Evolutionary conservation across 1,139 yeast genomes (phyloP), one percentile per base, ranked within the genome.

Genomic region (Sugiyamaella pinicola): DNA sequence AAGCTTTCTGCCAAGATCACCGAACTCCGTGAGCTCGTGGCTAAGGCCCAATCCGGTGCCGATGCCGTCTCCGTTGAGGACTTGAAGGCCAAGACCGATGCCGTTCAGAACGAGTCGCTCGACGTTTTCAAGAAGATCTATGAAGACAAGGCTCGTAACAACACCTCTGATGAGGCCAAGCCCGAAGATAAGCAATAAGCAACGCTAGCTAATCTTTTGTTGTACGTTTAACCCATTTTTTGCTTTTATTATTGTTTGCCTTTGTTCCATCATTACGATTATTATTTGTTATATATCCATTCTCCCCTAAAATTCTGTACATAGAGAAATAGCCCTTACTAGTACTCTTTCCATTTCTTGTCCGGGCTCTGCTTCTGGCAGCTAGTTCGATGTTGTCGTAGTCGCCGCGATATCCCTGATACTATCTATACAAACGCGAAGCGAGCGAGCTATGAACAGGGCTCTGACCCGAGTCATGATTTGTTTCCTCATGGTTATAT

Each of bases 41-140:
- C 91, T 68, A 88, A 88, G 80, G 96, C 95, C 64, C 96, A 91
- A 80, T 79, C 93, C 64, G 96, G 96, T 73, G 95, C 86, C 74
- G 82, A 80, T 64, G 89, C 89, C 66, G 93, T 89, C 67, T 84
- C 86, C 67, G 80, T 89, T 63, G 83, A 85, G 65, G 91, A 84
- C 66, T 82, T 93, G 75, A 90, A 89, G 84, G 75, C 84, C 73
- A 91, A 91, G 89, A 84, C 93, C 66, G 97, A 90, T 69, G 96
- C 88, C 75, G 83, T 93, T 74, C 96, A 91, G 80, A 83, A 81
- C 73, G 85, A 87, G 70, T 89, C 97, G 51, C 82, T 93, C 78
- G 89, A 90, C 76, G 84, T 90, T 67, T 93, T 93, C 76, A 96
- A 90, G 81, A 87, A 89, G 79, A 85, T 91, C 79, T 91, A 91